Evolutionary conservation across 2,329 filamentous ascomycete genomes (phyloP).

Genomic region (Cercospora sp.): DNA sequence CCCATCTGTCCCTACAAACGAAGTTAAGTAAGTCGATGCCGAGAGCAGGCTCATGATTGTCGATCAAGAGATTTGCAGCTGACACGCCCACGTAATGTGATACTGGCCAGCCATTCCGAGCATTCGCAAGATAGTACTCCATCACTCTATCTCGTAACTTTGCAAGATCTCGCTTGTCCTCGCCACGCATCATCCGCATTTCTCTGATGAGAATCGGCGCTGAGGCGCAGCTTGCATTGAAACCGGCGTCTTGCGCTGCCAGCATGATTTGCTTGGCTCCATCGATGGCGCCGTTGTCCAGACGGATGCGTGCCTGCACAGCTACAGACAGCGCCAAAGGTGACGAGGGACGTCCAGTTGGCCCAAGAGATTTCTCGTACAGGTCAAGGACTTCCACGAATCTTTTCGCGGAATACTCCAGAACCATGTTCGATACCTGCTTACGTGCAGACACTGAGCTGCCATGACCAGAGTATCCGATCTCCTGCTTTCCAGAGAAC

Average conservation of each 20-base stretch:
- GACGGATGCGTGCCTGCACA: conserved; percentile 35
- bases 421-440: conserved; percentile 31
- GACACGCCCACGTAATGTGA: conserved; percentile 34
- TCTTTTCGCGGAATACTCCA: conserved; percentile 28
- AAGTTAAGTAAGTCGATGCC: conserved; percentile 36
- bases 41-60: conserved; percentile 26
- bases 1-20: conserved; percentile 33
- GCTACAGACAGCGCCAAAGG: conserved; percentile 34
- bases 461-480: neutral
- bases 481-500: neutral
- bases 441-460: neutral
- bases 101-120: conserved; percentile 31
- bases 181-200: conserved; percentile 23
- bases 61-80: conserved; percentile 37
- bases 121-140: conserved; percentile 38
- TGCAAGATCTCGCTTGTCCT: conserved; percentile 20
- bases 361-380: conserved; percentile 28
- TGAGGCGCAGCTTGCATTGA: conserved; percentile 34
- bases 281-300: conserved; percentile 24
- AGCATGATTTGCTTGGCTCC: conserved; percentile 30
- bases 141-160: conserved; percentile 29
- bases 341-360: conserved; percentile 32
- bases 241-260: conserved; percentile 34
- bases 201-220: conserved; percentile 34
- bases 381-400: conserved; percentile 30